Conservation (phyloP, 2,329 filamentous ascomycete genomes). For the Xylaria sp. region DNA sequence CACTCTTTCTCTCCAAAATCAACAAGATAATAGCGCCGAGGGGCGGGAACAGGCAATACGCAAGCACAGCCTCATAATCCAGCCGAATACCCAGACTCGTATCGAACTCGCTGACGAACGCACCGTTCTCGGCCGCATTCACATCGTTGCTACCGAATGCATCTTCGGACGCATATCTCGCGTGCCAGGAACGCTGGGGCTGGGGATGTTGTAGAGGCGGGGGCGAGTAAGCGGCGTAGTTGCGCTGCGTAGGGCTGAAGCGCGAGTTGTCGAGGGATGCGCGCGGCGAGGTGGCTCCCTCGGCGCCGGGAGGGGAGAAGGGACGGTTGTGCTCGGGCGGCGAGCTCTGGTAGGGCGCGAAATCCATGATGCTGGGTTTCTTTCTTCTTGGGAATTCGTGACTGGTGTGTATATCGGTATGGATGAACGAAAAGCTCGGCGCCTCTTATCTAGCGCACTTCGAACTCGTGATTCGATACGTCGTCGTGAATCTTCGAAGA, state of each 20-base stretch:
- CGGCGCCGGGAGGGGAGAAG: conserved; percentile 61
- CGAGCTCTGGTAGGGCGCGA: conserved; percentile 93
- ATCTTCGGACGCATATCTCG: conserved; percentile 28
- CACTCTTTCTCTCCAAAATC: conserved; percentile 86
- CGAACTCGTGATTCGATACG: background rate
- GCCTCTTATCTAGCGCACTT: background rate
- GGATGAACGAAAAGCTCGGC: too few relatives aligned
- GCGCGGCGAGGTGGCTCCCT: conserved; percentile 44
- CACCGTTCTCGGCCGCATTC: conserved; percentile 32
- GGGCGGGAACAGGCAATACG: conserved; percentile 81
- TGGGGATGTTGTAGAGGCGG: conserved; percentile 50
- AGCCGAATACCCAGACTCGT: conserved; percentile 82
- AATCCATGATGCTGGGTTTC: conserved; percentile 62
- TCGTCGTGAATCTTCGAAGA: background rate
- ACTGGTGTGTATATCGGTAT: background rate
- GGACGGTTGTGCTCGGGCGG: conserved; percentile 79
- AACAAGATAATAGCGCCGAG: conserved; percentile 79
- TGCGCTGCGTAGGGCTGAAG: conserved; percentile 40
- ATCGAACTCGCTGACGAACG: conserved; percentile 60
- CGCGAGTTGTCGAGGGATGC: conserved; percentile 53
- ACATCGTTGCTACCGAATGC: conserved; percentile 18
- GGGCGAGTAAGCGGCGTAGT: conserved; percentile 41
- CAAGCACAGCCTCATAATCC: conserved; percentile 84
- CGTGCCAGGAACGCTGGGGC: conserved; percentile 52
- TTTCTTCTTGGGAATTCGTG: background rate